Evolutionary conservation across 441 rosid species (phyloP).

Genomic region (Croton setiger): DNA sequence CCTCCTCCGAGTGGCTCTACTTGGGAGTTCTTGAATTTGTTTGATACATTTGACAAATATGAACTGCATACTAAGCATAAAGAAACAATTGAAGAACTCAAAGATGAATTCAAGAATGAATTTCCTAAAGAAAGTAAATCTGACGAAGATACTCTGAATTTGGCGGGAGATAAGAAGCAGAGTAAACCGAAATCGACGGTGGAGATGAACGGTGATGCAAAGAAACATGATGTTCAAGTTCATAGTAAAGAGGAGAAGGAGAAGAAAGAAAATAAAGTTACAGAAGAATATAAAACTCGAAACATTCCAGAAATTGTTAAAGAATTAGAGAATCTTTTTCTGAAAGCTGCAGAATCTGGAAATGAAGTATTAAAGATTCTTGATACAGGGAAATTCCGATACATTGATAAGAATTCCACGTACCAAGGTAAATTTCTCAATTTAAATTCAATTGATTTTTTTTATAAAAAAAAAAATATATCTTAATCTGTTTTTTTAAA

Average conservation of each 20-base stretch:
- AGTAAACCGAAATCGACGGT: slow-evolving; percentile 10
- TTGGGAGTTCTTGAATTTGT: slow-evolving; percentile 79
- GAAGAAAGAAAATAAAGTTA: slow-evolving; percentile 33
- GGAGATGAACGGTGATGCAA: neutral
- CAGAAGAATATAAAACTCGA: slow-evolving; percentile 14
- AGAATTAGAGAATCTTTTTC: slow-evolving; percentile 50
- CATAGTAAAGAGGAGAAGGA: slow-evolving; percentile 34
- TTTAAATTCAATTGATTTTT: neutral
- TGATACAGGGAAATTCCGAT: slow-evolving; percentile 74
- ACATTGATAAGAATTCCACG: slow-evolving; percentile 57
- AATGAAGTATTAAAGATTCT: slow-evolving; percentile 66
- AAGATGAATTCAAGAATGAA: slow-evolving; percentile 62
- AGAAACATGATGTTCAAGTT: slow-evolving; percentile 34
- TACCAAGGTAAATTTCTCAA: slow-evolving; percentile 15
- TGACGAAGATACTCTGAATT: slow-evolving; percentile 24
- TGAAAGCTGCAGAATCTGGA: slow-evolving; percentile 74
- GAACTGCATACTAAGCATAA: slow-evolving; percentile 56
- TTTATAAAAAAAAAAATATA: too few species aligned
- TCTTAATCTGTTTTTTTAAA: neutral
- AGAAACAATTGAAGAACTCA: slow-evolving; percentile 69
- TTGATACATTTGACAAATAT: slow-evolving; percentile 48
- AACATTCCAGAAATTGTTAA: slow-evolving; percentile 25
- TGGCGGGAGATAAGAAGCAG: slow-evolving; percentile 25
- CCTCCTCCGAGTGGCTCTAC: slow-evolving; percentile 58
- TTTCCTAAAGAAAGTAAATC: slow-evolving; percentile 45